phyloP scores from a whole-genome alignment of 2,329 filamentous ascomycete species.

The Scedosporium aurantiacum region DNA sequence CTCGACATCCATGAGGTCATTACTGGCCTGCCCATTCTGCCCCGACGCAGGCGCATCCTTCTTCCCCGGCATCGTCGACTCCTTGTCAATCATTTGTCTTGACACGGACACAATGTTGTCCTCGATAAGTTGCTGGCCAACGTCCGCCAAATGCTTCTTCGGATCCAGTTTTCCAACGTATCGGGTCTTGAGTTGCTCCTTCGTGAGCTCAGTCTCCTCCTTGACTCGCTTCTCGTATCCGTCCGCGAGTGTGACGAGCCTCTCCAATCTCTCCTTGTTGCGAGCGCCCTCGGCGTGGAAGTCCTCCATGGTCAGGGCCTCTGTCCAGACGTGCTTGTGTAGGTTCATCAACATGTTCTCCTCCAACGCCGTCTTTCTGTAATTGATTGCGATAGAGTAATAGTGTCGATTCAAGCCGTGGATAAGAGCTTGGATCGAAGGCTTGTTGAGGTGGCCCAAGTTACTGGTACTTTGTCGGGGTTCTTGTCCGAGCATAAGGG shows the following conservation, averaged over 20 bases:
- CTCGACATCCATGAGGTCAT: slow-evolving; percentile 60
- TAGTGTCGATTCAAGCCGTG: slow-evolving; percentile 97
- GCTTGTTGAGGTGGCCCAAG: slow-evolving; percentile 95
- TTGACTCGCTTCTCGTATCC: slow-evolving; percentile 98
- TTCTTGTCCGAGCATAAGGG: slow-evolving; percentile 95
- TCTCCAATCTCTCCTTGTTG: slow-evolving; percentile 81
- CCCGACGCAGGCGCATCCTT: slow-evolving; percentile 38
- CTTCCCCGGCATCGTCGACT: slow-evolving; percentile 77
- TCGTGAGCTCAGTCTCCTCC: slow-evolving; percentile 93
- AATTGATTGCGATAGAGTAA: slow-evolving; percentile 98
- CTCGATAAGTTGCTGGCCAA: slow-evolving; percentile 93
- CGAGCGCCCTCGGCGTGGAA: slow-evolving; percentile 74
- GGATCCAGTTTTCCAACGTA: slow-evolving; percentile 98
- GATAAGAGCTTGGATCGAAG: slow-evolving; percentile 97
- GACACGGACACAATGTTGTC: slow-evolving; percentile 99
- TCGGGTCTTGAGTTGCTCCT: slow-evolving; percentile 96
- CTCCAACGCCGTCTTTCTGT: slow-evolving; percentile 91
- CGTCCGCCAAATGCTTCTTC: slow-evolving; percentile 97
- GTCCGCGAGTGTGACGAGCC: slow-evolving; percentile 79
- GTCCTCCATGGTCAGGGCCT: slow-evolving; percentile 93
- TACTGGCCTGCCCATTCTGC: slow-evolving; percentile 39
- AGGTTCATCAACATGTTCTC: slow-evolving; percentile 99
- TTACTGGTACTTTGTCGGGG: slow-evolving; percentile 97
- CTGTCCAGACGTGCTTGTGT: slow-evolving; percentile 99
- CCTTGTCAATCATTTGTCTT: slow-evolving; percentile 98